Evolutionary conservation across 345 rosid genomes (phyloP).

Genomic region (Lepidium didymum): DNA sequence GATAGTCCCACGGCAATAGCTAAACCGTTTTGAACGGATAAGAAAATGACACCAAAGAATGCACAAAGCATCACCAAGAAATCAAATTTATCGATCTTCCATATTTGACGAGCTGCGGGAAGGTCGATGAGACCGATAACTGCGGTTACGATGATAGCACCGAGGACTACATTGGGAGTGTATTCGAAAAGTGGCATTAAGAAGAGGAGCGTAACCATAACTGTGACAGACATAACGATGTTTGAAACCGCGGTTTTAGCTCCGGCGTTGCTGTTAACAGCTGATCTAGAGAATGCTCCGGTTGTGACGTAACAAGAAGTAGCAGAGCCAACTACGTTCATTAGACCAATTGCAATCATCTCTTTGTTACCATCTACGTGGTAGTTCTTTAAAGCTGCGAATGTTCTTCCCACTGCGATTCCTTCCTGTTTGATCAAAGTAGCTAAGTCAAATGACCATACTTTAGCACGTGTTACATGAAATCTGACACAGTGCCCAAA

Average conservation of each 20-base stretch:
- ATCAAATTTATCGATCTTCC: conserved; percentile 91
- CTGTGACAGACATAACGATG: conserved; percentile 81
- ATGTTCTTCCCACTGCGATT: conserved; percentile 94
- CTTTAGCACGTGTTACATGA: too few species aligned
- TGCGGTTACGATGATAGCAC: conserved; percentile 86
- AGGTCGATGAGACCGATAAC: conserved; percentile 89
- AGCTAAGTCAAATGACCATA: too few species aligned
- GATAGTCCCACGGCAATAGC: conserved; percentile 91
- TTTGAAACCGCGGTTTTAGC: conserved; percentile 92
- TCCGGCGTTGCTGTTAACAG: conserved; percentile 92
- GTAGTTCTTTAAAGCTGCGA: conserved; percentile 81
- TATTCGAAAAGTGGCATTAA: conserved; percentile 91
- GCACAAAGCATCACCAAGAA: conserved; percentile 77
- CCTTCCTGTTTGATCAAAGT: conserved; percentile 66
- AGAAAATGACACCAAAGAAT: conserved; percentile 70
- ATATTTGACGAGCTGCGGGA: conserved; percentile 64
- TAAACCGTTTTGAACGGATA: conserved; percentile 81
- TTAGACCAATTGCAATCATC: conserved; percentile 92
- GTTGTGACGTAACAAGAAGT: conserved; percentile 90
- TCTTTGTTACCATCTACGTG: conserved; percentile 97
- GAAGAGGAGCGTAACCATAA: conserved; percentile 89
- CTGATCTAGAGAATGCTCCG: conserved; percentile 93
- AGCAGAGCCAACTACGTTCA: conserved; percentile 91
- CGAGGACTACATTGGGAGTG: conserved; percentile 88
- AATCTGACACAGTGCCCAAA: too few species aligned